Base-by-base conservation (phyloP, 192 early-diverging fungal genomes). In the Coemansia asiatica region DNA sequence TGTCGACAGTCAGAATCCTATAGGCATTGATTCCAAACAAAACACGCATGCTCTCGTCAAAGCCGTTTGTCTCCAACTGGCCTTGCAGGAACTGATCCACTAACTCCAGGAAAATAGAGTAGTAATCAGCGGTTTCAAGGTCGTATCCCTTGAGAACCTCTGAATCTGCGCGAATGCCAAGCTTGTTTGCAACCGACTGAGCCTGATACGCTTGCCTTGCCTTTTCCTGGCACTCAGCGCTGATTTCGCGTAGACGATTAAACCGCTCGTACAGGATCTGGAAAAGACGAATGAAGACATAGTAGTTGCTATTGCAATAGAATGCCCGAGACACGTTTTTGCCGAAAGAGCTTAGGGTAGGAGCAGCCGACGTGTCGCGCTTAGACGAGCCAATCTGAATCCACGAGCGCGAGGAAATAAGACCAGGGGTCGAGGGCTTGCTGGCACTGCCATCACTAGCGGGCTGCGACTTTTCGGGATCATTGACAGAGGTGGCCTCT, bases 1-100 rank as follows among this genome's bases (percentile, higher is more conserved):
- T 95, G 76, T 98, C 96, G 9, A 98, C 79, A 0, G 94, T 95
- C 60, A 96, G 91, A 23, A 94, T 84, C 46, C 90, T 69, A 67
- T 96, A 96, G 0, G 92, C 97, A 44, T 92, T 87, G 47, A 92
- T 96, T 18, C 90, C 88, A 78, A 93, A 98, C 75, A 99, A 78
- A 31, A 88, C 85, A 0, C 97, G 90, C 38, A 88, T 78, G 31
- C 84, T 84, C 58, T 99, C 96, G 66, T 99, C 97, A 85, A 92
- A 99, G 60, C 83, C 81, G 33, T 79, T 81, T 22, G 85, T 69
- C 27, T 97, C 95, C 61, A 95, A 74, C 53, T 96, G 90, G 33
- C 88, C 88, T 36, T 88, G 88, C 76, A 97, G 75, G 61, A 94
- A 87, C 60, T 88, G 86, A 69, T 88, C 84, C 31, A 94, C 86